Conservation (phyloP, 208 protist genomes). For the Leishmania guyanensis region DNA sequence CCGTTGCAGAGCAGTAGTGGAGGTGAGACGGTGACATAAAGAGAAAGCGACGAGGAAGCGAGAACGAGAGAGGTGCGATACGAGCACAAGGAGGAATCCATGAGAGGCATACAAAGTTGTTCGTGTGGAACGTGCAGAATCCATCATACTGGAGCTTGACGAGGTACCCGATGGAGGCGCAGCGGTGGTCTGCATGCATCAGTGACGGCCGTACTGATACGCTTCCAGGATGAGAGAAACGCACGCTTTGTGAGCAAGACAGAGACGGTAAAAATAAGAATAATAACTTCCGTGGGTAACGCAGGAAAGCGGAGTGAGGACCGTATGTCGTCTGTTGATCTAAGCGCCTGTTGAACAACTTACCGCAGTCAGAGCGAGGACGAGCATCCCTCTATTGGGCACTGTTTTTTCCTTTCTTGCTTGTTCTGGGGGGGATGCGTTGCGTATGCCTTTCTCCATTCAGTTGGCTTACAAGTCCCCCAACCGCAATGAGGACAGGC, state of each 20-base stretch:
- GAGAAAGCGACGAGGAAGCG: not conserved
- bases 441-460: not conserved
- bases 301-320: not conserved
- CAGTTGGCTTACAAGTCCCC: not conserved
- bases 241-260: not conserved
- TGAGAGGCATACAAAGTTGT: not conserved
- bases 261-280: not conserved
- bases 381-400: not conserved
- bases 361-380: not conserved
- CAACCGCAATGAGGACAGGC: not conserved
- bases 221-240: not conserved
- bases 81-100: not conserved
- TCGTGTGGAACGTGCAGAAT: not conserved
- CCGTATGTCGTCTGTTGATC: not conserved
- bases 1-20: not conserved
- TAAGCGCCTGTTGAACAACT: not conserved
- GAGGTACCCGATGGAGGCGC: not conserved
- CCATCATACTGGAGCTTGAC: not conserved
- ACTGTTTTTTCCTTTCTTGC: not conserved
- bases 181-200: not conserved
- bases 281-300: not conserved
- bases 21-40: not conserved
- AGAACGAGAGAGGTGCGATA: not conserved
- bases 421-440: not conserved
- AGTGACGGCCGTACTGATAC: not conserved